phyloP scores from a whole-genome alignment of 1,284 basidiomycete species.

The Lentinula novae-zelandiae region DNA sequence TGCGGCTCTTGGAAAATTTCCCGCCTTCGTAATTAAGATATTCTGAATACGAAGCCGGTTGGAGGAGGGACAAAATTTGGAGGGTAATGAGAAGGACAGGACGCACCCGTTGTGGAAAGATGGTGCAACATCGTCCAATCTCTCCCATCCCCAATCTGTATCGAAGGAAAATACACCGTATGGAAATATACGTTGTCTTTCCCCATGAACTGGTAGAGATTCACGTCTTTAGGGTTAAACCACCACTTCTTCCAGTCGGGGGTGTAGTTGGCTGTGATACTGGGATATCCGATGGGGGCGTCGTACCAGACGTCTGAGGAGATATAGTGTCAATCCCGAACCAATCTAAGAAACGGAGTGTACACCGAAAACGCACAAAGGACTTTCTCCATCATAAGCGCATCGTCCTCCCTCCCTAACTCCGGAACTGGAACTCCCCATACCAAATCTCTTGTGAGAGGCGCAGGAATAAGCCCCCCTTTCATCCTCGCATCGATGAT shows the following conservation, averaged over 20 bases:
- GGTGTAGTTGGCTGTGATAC: slow-evolving; percentile 96
- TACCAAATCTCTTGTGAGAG: slow-evolving; percentile 90
- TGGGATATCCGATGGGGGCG: slow-evolving; percentile 95
- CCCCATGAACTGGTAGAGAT: slow-evolving; percentile 98
- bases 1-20: slow-evolving; percentile 98
- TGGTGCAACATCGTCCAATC: slow-evolving; percentile 95
- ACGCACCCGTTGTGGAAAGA: slow-evolving; percentile 87
- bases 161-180: slow-evolving; percentile 92
- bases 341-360: neutral
- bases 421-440: slow-evolving; percentile 95
- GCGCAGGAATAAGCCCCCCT: slow-evolving; percentile 84
- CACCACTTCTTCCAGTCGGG: slow-evolving; percentile 97
- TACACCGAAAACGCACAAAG: slow-evolving; percentile 65
- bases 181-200: slow-evolving; percentile 99
- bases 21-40: slow-evolving; percentile 99
- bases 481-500: slow-evolving; percentile 91
- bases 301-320: slow-evolving; percentile 90
- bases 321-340: slow-evolving; percentile 12
- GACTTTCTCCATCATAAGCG: slow-evolving; percentile 92
- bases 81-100: slow-evolving; percentile 2
- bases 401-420: slow-evolving; percentile 68
- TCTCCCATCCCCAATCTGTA: slow-evolving; percentile 86
- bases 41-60: slow-evolving; percentile 46
- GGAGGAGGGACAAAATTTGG: slow-evolving; percentile 3
- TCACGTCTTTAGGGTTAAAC: slow-evolving; percentile 90